phyloP scores from a whole-genome alignment of 2,329 filamentous ascomycete species.

The Reticulascus tulasneorum region DNA sequence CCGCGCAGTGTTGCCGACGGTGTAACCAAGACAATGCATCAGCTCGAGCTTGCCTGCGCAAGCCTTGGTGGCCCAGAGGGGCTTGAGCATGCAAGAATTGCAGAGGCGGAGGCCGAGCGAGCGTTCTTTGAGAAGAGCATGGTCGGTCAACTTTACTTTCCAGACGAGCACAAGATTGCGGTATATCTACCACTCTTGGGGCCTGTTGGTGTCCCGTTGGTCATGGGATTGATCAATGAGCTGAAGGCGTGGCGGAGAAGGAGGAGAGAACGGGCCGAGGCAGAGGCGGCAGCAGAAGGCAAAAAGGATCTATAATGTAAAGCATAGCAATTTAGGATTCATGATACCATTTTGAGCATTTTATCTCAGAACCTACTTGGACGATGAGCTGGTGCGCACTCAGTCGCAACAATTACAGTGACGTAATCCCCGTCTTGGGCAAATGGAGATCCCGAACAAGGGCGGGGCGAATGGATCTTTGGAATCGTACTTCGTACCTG shows the following conservation, averaged over 20 bases:
- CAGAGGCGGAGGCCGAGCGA: conserved; percentile 83
- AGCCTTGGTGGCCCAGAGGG: conserved; percentile 64
- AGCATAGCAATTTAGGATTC: neutral
- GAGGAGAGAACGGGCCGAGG: conserved; percentile 38
- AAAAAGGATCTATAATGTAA: conserved; percentile 24
- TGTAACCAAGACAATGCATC: conserved; percentile 72
- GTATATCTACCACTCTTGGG: conserved; percentile 91
- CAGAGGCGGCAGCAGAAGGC: conserved; percentile 25
- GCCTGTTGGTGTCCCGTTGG: conserved; percentile 81
- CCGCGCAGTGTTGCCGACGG: conserved; percentile 82
- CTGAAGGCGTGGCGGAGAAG: conserved; percentile 58
- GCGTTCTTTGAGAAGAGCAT: conserved; percentile 99
- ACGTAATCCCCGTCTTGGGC: neutral
- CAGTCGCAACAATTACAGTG: neutral
- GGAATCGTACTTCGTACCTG: no score
- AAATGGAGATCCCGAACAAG: neutral
- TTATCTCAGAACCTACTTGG: no score
- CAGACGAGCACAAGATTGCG: conserved; percentile 95
- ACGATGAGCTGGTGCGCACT: no score
- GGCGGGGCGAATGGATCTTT: no score
- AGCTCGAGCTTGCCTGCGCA: conserved; percentile 73
- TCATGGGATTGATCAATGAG: conserved; percentile 83
- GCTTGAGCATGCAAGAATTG: conserved; percentile 74
- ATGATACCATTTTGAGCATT: neutral
- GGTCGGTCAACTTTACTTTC: conserved; percentile 98